Conservation (phyloP, 495 filamentous ascomycete genomes). For the Bryoglossum gracile region DNA sequence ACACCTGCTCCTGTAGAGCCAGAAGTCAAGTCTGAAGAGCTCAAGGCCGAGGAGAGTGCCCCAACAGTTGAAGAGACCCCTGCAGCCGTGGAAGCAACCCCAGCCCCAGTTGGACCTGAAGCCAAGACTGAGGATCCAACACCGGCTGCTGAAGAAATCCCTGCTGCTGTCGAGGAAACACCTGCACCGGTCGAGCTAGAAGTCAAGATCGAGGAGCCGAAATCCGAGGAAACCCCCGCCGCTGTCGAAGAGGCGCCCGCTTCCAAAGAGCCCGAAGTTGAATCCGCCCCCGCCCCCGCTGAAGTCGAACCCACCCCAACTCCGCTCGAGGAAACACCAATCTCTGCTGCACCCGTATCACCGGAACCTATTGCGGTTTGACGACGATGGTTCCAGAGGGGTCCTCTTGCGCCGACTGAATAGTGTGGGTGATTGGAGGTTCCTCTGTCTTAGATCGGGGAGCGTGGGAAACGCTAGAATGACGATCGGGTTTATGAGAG, state of each 20-base stretch:
- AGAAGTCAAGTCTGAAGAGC: background rate
- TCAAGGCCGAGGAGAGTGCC: background rate
- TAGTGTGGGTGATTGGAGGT: no score
- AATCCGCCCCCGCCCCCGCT: background rate
- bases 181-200: background rate
- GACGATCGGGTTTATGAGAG: no score
- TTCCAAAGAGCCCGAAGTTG: background rate
- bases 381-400: no score
- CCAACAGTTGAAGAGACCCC: background rate
- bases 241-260: background rate
- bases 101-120: background rate
- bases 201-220: background rate
- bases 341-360: slow-evolving; percentile 1
- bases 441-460: no score
- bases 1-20: background rate
- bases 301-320: background rate
- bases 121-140: background rate
- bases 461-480: no score
- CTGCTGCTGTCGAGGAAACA: slow-evolving; percentile 1
- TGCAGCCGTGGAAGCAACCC: background rate
- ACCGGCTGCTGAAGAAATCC: background rate
- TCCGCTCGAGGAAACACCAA: background rate
- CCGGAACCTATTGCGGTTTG: slow-evolving; percentile 8
- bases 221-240: background rate
- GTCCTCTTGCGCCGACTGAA: no score